These are phyloP conservation scores for Theobroma cacao DNA, from an alignment of 345 rosid species.

Conservation along the genomic window DNA sequence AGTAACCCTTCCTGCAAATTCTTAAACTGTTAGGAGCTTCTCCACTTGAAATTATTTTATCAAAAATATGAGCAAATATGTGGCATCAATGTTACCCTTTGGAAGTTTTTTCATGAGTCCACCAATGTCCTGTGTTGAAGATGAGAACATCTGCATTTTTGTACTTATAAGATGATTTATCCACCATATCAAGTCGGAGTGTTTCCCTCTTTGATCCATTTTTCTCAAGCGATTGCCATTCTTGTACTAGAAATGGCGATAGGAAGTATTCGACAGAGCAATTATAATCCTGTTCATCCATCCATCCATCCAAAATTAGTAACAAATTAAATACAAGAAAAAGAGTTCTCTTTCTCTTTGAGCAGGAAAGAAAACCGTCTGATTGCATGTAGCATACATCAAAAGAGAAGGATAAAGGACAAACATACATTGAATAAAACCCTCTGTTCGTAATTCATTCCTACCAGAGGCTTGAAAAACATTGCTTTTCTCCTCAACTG, in stretches of 20 bases:
- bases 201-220: constrained; percentile 41
- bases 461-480: constrained; percentile 38
- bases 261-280: constrained; percentile 32
- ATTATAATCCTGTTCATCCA: constrained; percentile 37
- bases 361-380: background rate
- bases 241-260: constrained; percentile 33
- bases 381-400: background rate
- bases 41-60: background rate
- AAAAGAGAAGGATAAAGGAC: background rate
- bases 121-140: constrained; percentile 62
- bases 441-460: constrained; percentile 26
- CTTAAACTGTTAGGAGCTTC: background rate
- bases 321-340: background rate
- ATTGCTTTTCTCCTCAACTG: constrained; percentile 22
- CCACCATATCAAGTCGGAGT: constrained; percentile 43
- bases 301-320: constrained; percentile 4
- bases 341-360: background rate
- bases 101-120: constrained; percentile 56
- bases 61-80: background rate
- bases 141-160: constrained; percentile 42
- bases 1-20: constrained; percentile 37
- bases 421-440: constrained; percentile 29
- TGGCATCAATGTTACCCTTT: constrained; percentile 30
- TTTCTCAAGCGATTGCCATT: constrained; percentile 18
- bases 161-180: constrained; percentile 27